A percentile compares a stretch with the other conserved stretches of the same genome.
These are phyloP conservation scores for Spergularia bocconei DNA, from an alignment of 148 eudicot genomes.

Conservation along the genomic window DNA sequence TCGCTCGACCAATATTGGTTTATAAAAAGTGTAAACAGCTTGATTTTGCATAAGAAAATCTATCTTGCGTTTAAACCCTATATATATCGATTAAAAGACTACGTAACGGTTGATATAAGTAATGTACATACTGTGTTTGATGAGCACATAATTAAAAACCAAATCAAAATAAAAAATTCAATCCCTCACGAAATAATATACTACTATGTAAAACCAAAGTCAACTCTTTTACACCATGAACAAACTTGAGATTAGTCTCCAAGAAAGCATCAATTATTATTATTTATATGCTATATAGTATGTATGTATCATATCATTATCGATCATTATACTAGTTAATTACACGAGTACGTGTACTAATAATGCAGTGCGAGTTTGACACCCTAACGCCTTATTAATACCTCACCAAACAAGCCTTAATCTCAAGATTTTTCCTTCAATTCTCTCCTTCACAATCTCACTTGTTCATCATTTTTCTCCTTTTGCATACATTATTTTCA, in stretches of 20 bases:
- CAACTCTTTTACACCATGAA: constrained; percentile 14
- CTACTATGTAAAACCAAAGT: constrained; percentile 7
- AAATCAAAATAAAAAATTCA: background rate
- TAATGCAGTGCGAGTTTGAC: constrained; percentile 18
- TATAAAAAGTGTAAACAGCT: too few relatives aligned
- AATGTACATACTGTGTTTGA: too few relatives aligned
- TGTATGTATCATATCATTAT: too few relatives aligned
- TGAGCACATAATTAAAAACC: too few relatives aligned
- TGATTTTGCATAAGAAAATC: too few relatives aligned
- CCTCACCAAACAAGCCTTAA: constrained; percentile 1
- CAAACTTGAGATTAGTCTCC: constrained; percentile 9
- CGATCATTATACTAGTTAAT: background rate
- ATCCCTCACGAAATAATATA: background rate
- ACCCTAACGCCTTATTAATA: constrained; percentile 21
- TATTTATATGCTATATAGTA: background rate
- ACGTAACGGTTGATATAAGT: too few relatives aligned
- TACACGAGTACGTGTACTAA: constrained; percentile 29
- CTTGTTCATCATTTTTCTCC: background rate
- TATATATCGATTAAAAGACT: too few relatives aligned
- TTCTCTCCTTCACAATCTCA: background rate
- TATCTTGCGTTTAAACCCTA: too few relatives aligned
- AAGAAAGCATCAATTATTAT: constrained; percentile 20
- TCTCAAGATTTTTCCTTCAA: background rate
- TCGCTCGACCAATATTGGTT: too few relatives aligned
- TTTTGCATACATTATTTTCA: background rate